Conservation (phyloP, 169 alveolate genomes). For the Plasmodium gallinaceum region DNA sequence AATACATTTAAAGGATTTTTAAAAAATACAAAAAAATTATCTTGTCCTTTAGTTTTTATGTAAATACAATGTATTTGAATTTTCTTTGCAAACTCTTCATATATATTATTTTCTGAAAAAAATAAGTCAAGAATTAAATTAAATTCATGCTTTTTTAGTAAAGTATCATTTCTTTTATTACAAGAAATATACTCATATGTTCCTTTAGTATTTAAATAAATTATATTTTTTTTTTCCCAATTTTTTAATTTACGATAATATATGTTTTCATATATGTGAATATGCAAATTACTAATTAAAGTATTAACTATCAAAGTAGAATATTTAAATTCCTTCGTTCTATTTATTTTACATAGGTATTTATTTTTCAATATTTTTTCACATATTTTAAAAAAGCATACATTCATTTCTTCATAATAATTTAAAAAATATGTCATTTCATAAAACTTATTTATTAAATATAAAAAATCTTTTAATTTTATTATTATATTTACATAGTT, state of each 20-base stretch:
- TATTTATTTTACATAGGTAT: slow-evolving; percentile 30
- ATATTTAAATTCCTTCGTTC: slow-evolving; percentile 1
- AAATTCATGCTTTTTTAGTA: slow-evolving; percentile 17
- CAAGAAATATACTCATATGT: slow-evolving; percentile 22
- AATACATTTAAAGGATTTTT: slow-evolving; percentile 24
- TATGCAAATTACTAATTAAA: background rate
- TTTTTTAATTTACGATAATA: slow-evolving; percentile 5
- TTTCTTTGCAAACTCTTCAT: slow-evolving; percentile 48
- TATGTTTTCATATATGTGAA: slow-evolving; percentile 25
- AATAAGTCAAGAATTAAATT: background rate
- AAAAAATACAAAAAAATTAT: slow-evolving; percentile 18
- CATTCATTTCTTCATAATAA: slow-evolving; percentile 48
- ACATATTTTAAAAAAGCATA: slow-evolving; percentile 4
- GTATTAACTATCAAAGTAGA: slow-evolving; percentile 9
- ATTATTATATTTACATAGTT: slow-evolving; percentile 15
- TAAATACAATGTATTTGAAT: slow-evolving; percentile 11
- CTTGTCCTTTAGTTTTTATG: slow-evolving; percentile 1
- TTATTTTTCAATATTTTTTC: slow-evolving; percentile 1
- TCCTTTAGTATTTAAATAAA: slow-evolving; percentile 22
- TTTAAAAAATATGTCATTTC: slow-evolving; percentile 12
- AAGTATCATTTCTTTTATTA: slow-evolving; percentile 4
- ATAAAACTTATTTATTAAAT: slow-evolving; percentile 22
- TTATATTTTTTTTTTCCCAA: slow-evolving; percentile 17
- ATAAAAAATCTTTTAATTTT: slow-evolving; percentile 23
- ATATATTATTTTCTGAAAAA: slow-evolving; percentile 56